Evolutionary conservation across 352 stramenopile genomes (phyloP), one percentile per base, ranked within the genome.

Genomic region (Phytophthora fragariaefolia): DNA sequence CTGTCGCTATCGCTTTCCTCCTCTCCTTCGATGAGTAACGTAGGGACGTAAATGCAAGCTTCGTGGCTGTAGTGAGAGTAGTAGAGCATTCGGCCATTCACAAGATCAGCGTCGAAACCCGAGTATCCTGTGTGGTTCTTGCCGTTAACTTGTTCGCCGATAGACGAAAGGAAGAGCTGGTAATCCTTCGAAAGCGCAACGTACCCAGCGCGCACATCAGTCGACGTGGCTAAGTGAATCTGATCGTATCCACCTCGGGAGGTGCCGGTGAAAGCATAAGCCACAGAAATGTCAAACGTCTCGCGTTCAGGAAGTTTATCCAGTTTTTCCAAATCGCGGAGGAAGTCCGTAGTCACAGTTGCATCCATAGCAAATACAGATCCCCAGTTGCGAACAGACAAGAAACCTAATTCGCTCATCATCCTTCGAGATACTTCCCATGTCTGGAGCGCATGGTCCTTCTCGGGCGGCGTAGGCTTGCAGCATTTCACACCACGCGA

Each of bases 361-460:
- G 82, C 71, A 63, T 89, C 77, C 83, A 96, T 93, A 1, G 85
- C 77, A 45, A 96, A 94, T 20, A 96, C 71, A 42, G 84, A 87
- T 0, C 88, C 88, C 88, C 88, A 96, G 34, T 92, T 94, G n/a
- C 81, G 82, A 4, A 96, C 82, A 0, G 86, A 94, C 7, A 95
- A 58, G 22, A 96, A 93, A 4, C 88, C 86, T 3, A 95, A 66
- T 40, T 96, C 85, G 9, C 80, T 93, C 77, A 96, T 90, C 81
- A 96, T 92, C 23, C 85, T 73, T 6, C 88, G 75, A 30, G 88
- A 91, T 8, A 91, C 78, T 50, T 90, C 85, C 79, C 86, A 93
- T 18, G 82, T 90, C 28, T 84, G 68, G 4, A 92, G 76, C 18
- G 76, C 73, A 26, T 70, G 59, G 60, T 93, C 84, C 52, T 90